Evolutionary conservation across 768 basidiomycete species (phyloP).

Genomic region (Lyophyllum decastes): DNA sequence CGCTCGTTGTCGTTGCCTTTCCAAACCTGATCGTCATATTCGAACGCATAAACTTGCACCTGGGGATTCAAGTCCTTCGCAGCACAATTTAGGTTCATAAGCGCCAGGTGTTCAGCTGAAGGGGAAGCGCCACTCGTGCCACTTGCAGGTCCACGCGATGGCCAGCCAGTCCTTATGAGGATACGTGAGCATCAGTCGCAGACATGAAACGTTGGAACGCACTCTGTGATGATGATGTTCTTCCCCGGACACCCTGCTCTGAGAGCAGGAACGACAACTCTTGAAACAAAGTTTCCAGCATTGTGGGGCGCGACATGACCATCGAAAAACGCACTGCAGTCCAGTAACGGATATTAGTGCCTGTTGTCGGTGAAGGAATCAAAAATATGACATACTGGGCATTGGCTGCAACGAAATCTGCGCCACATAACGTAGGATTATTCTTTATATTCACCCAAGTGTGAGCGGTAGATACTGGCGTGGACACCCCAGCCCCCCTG

Average conservation of each 20-base stretch:
- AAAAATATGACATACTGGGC: conserved; percentile 32
- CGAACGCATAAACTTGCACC: conserved; percentile 16
- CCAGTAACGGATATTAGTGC: neutral
- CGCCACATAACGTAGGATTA: conserved; percentile 31
- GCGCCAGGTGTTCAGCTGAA: conserved; percentile 7
- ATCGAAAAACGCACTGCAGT: conserved; percentile 1
- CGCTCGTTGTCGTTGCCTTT: conserved; percentile 18
- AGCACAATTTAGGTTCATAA: conserved; percentile 17
- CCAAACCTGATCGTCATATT: conserved; percentile 19
- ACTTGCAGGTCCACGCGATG: conserved; percentile 13
- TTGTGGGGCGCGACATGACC: conserved; percentile 3
- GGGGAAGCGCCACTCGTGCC: conserved; percentile 4
- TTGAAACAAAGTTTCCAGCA: conserved; percentile 15
- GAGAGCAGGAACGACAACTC: conserved; percentile 12
- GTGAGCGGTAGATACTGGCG: conserved; percentile 38
- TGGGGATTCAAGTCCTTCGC: conserved; percentile 6
- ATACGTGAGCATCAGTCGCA: neutral
- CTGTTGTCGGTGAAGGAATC: neutral
- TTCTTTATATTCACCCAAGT: conserved; percentile 33
- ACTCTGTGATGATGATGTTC: conserved; percentile 17
- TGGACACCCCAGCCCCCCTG: conserved; percentile 29
- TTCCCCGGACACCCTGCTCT: conserved; percentile 16
- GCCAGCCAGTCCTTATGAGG: conserved; percentile 17
- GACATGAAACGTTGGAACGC: neutral
- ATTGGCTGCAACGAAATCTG: conserved; percentile 42